Percentiles rank a stretch among this genome's conserved stretches.
Conservation (phyloP, 2,329 filamentous ascomycete species). For the Aureobasidium leucospermi region DNA sequence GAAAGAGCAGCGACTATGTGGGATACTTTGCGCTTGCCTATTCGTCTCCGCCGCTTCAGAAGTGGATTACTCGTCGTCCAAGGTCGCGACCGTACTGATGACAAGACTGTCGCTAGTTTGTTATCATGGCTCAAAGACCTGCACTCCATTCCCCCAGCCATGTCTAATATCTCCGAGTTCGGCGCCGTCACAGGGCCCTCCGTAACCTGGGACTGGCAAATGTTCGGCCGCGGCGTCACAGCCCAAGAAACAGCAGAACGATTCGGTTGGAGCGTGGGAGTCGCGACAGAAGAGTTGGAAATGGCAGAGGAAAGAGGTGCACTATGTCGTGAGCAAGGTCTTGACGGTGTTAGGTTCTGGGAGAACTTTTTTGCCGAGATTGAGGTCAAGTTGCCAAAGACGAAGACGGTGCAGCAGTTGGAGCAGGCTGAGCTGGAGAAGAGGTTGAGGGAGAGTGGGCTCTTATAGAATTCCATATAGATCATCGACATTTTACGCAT, state of each 20-base stretch:
- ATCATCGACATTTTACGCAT: neutral
- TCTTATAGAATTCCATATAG: neutral
- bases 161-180: constrained; percentile 43
- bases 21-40: constrained; percentile 78
- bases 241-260: constrained; percentile 80
- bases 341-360: constrained; percentile 92
- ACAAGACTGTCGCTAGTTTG: constrained; percentile 74
- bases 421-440: constrained; percentile 7
- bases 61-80: constrained; percentile 94
- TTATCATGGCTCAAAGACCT: constrained; percentile 72
- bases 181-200: constrained; percentile 2
- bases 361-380: constrained; percentile 50
- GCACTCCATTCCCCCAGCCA: constrained; percentile 33
- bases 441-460: constrained; percentile 4
- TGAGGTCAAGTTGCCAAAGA: constrained; percentile 4
- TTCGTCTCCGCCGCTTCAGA: constrained; percentile 81
- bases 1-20: constrained; percentile 82
- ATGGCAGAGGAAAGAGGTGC: constrained; percentile 92
- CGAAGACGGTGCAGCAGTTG: neutral
- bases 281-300: constrained; percentile 88
- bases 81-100: constrained; percentile 77
- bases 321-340: constrained; percentile 81
- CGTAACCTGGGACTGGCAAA: constrained; percentile 63
- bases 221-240: constrained; percentile 78
- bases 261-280: constrained; percentile 96